Conservation (phyloP, 2,329 filamentous ascomycete species). For the Pseudogymnoascus sp. region DNA sequence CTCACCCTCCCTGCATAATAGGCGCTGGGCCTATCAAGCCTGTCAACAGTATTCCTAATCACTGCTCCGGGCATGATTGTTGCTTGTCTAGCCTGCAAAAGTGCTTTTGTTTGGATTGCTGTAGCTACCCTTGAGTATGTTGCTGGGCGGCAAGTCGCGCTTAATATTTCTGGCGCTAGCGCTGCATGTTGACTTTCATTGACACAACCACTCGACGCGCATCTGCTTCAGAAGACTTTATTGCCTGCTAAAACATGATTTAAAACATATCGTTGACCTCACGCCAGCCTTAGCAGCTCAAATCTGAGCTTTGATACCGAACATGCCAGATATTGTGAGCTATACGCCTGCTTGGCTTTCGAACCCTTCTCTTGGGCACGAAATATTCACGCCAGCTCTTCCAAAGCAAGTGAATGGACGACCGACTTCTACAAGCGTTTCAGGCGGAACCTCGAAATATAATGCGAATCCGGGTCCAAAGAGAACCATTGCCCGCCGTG, state of each 20-base stretch:
- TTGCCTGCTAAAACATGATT: conserved; percentile 1
- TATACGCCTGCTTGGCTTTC: conserved; percentile 86
- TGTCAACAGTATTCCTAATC: conserved; percentile 68
- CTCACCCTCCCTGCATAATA: conserved; percentile 80
- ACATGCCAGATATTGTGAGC: conserved; percentile 78
- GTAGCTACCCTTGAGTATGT: conserved; percentile 5
- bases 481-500: conserved; percentile 68
- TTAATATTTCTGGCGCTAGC: conserved; percentile 12
- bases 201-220: conserved; percentile 4
- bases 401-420: conserved; percentile 20
- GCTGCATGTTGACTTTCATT: conserved; percentile 7
- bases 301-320: conserved; percentile 16
- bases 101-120: conserved; percentile 3
- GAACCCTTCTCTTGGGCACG: conserved; percentile 66
- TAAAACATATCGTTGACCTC: not conserved
- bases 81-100: conserved; percentile 8
- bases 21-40: conserved; percentile 88
- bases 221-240: not conserved
- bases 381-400: conserved; percentile 58
- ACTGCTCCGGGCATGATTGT: conserved; percentile 26
- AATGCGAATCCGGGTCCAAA: conserved; percentile 42
- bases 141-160: conserved; percentile 8
- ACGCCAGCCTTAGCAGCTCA: conserved; percentile 1
- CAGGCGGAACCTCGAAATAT: conserved; percentile 18
- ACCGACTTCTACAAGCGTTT: conserved; percentile 29